phyloP scores from a whole-genome alignment of 345 rosid genomes.

The Corymbia maculata region DNA sequence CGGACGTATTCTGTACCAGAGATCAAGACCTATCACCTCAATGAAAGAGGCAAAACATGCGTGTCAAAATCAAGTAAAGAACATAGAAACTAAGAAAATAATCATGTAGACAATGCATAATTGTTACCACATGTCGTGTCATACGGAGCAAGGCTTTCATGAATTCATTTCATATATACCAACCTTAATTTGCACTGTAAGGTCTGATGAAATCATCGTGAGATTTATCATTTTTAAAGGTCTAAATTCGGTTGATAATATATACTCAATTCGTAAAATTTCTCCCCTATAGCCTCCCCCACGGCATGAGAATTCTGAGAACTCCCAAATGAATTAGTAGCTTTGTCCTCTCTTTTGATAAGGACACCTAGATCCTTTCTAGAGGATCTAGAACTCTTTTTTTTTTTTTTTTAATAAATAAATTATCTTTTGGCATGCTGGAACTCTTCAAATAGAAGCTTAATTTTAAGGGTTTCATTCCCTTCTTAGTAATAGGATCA shows the following conservation, averaged over 20 bases:
- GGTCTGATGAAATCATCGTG: background rate
- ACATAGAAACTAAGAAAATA: background rate
- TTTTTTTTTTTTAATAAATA: no score
- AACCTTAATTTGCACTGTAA: background rate
- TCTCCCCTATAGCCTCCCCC: background rate
- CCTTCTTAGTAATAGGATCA: background rate
- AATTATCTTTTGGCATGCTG: background rate
- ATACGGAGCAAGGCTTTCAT: background rate
- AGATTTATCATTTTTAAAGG: background rate
- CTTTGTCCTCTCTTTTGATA: background rate
- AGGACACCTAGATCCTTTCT: background rate
- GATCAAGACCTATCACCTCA: background rate
- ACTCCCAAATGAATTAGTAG: background rate
- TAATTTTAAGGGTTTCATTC: background rate
- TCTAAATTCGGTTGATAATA: background rate
- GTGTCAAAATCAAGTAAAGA: background rate
- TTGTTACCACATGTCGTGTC: background rate
- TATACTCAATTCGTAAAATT: background rate
- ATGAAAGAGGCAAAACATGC: background rate
- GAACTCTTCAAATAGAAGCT: background rate
- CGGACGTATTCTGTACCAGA: background rate
- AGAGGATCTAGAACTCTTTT: background rate
- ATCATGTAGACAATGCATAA: background rate
- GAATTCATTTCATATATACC: background rate
- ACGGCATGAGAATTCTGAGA: background rate